phyloP scores from a whole-genome alignment of 441 rosid genomes.

The Gossypium gossypioides region DNA sequence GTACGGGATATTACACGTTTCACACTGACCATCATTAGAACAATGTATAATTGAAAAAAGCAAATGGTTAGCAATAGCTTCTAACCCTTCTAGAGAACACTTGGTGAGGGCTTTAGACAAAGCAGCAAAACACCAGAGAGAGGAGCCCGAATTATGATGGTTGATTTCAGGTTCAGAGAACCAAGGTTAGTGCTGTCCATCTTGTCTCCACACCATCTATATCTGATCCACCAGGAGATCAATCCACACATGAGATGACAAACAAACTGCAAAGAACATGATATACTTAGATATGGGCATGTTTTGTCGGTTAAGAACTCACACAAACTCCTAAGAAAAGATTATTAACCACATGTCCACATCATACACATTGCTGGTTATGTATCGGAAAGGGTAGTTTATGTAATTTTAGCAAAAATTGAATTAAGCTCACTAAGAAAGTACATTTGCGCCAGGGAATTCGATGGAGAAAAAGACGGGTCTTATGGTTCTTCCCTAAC shows the following conservation, averaged over 20 bases:
- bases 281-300: neutral
- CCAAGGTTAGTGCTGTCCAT: neutral
- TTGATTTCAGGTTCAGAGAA: neutral
- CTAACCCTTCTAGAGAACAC: slow-evolving; percentile 18
- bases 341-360: neutral
- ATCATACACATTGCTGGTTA: neutral
- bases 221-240: slow-evolving; percentile 7
- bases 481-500: neutral
- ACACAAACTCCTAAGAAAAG: neutral
- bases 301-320: neutral
- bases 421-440: neutral
- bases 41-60: slow-evolving; percentile 13
- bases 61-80: slow-evolving; percentile 17
- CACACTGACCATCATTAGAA: slow-evolving; percentile 11
- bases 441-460: neutral
- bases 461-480: neutral
- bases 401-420: neutral
- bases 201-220: neutral
- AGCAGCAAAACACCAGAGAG: neutral
- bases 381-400: neutral
- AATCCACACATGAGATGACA: slow-evolving; percentile 12
- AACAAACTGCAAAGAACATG: slow-evolving; percentile 10
- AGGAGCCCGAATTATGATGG: neutral
- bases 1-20: slow-evolving; percentile 22
- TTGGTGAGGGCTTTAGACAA: neutral